Evolutionary conservation across 2,329 filamentous ascomycete genomes (phyloP), one percentile per base, ranked within the genome.

Genomic region (Xylaria sp.): DNA sequence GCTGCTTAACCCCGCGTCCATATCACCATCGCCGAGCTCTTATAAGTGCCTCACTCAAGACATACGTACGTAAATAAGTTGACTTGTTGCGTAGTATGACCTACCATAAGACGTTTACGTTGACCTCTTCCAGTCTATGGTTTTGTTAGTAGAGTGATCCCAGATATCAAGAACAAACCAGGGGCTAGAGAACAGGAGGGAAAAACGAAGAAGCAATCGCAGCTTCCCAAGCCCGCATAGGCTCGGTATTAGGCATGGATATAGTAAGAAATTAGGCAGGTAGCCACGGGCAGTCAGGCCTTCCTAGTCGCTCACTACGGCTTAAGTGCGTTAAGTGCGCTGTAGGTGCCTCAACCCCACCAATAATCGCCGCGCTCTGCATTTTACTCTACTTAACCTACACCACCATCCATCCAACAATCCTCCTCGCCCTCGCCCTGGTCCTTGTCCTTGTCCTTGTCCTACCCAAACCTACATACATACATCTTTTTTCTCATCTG

Each of bases 331-430:
- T 30, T 30, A 30, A 30, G 23, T 30, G 23, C 23, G 23, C 23
- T 30, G 37, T 42, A 10, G 47, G 7, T 34, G 19, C 13, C 47
- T 23, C 47, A 59, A 59, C 56, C 59, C 59, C 61, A 55, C 59
- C 59, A 57, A 13, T 54, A 7, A 35, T 53, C 37, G 18, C 35
- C 34, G 23, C 5, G 23, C 23, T 30, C 5, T 30, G 23, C 23
- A 30, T n/a, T 34, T 7, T 18, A 49, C 23, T 51, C 19, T 51
- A 51, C 53, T 46, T 46, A 16, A 46, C 42, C 42, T 13, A 16
- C 46, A 55, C 34, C 39, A 30, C 8, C 19, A 30, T 50, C 4
- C 48, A 10, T 4, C 18, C 19, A 10, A 23, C 19, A 50, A 16
- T 30, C 18, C 48, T 23, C 19, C 16, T 49, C 47, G 23, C 19